These are phyloP conservation scores for Neobulgaria alba DNA, from an alignment of 2,329 filamentous ascomycete genomes.

Conservation along the genomic window DNA sequence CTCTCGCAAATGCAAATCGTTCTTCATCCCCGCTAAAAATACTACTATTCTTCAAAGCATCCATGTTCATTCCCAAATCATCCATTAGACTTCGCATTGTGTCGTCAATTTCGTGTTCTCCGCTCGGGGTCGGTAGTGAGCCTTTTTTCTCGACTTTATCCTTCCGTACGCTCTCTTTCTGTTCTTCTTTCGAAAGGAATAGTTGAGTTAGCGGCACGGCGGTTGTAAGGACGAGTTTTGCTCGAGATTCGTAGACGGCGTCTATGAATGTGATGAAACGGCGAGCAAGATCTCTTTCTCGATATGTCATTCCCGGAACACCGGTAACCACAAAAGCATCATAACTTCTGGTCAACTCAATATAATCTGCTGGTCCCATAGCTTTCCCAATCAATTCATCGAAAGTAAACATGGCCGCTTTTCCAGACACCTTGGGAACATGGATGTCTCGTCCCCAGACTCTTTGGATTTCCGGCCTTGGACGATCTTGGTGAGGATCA, in stretches of 20 bases:
- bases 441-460: slow-evolving; percentile 91
- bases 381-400: slow-evolving; percentile 82
- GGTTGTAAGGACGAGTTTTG: slow-evolving; percentile 91
- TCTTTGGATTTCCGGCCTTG: slow-evolving; percentile 67
- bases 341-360: slow-evolving; percentile 84
- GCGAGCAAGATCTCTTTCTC: slow-evolving; percentile 76
- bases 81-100: slow-evolving; percentile 78
- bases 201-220: slow-evolving; percentile 77
- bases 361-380: slow-evolving; percentile 88
- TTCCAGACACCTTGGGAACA: slow-evolving; percentile 81
- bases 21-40: slow-evolving; percentile 95
- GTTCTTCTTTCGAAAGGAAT: slow-evolving; percentile 68
- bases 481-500: slow-evolving; percentile 65
- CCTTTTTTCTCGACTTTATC: slow-evolving; percentile 33
- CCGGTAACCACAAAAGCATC: slow-evolving; percentile 88
- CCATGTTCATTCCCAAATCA: slow-evolving; percentile 76
- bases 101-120: slow-evolving; percentile 43
- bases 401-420: slow-evolving; percentile 86
- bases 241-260: slow-evolving; percentile 83
- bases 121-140: slow-evolving; percentile 28
- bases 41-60: slow-evolving; percentile 73
- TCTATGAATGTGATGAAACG: slow-evolving; percentile 98
- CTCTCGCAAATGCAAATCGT: slow-evolving; percentile 88
- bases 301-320: slow-evolving; percentile 83
- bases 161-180: slow-evolving; percentile 50